These are phyloP conservation scores for Verticillium isaacii DNA, from an alignment of 2,329 filamentous ascomycete species.

Conservation along the genomic window DNA sequence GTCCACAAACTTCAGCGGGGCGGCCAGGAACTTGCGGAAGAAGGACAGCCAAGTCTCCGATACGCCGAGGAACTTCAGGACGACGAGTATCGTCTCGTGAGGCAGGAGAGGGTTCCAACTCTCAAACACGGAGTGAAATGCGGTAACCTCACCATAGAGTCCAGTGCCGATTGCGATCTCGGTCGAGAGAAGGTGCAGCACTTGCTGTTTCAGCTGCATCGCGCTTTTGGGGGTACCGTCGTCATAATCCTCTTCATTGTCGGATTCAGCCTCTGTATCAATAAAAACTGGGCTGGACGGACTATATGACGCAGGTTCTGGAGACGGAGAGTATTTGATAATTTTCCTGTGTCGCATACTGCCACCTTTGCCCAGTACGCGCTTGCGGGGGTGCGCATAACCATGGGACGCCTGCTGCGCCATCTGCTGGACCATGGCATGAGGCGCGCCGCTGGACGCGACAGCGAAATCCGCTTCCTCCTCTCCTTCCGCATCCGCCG, in stretches of 20 bases:
- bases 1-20: constrained; percentile 52
- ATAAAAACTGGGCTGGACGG: no score
- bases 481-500: constrained; percentile 25
- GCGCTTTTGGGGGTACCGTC: constrained; percentile 22
- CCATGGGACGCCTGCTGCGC: neutral
- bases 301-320: no score
- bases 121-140: constrained; percentile 41
- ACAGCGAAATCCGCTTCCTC: constrained; percentile 29
- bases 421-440: neutral
- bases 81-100: constrained; percentile 52
- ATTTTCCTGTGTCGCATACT: neutral
- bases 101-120: constrained; percentile 38
- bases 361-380: neutral
- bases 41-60: constrained; percentile 51
- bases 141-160: constrained; percentile 38
- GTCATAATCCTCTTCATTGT: constrained; percentile 33
- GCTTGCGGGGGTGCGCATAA: no score
- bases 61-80: constrained; percentile 56
- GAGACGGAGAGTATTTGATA: no score
- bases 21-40: constrained; percentile 54
- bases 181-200: constrained; percentile 43
- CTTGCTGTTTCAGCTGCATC: constrained; percentile 38
- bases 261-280: neutral
- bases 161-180: constrained; percentile 40
- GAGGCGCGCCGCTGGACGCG: neutral